Evolutionary conservation across 2,329 filamentous ascomycete genomes (phyloP).

Genomic region (Magnaporthiopsis rhizophila): DNA sequence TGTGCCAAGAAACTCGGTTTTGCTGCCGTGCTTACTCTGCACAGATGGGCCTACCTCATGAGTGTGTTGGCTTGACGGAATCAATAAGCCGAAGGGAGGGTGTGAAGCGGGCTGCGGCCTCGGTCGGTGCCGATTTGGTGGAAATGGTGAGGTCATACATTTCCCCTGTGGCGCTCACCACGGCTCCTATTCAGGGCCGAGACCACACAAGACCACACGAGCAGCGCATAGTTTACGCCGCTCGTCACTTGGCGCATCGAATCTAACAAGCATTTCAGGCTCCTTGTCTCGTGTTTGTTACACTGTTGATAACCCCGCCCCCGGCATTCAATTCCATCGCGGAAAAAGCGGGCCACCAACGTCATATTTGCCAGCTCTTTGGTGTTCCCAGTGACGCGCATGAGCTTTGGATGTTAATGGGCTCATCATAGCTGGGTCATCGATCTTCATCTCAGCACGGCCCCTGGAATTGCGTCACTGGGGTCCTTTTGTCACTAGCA

Average conservation of each 20-base stretch:
- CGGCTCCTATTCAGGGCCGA: not conserved
- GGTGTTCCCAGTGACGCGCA: not conserved
- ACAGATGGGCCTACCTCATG: too few species aligned
- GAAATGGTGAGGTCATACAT: constrained; percentile 5
- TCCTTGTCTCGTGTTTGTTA: too few species aligned
- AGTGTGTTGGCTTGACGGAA: too few species aligned
- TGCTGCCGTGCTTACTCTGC: too few species aligned
- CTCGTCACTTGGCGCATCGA: not conserved
- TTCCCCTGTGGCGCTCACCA: not conserved
- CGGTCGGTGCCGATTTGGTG: not conserved
- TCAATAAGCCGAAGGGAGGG: too few species aligned
- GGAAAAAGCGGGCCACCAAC: not conserved
- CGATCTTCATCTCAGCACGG: not conserved
- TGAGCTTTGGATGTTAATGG: not conserved
- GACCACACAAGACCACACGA: not conserved
- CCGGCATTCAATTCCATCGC: too few species aligned
- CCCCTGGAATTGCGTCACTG: not conserved
- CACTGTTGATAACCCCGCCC: too few species aligned
- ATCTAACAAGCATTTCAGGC: not conserved
- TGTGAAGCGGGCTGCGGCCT: too few species aligned
- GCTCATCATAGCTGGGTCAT: not conserved
- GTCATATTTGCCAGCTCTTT: not conserved
- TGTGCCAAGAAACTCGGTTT: too few species aligned
- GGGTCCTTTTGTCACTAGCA: not conserved
- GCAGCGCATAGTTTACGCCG: not conserved